These are phyloP conservation scores for Citrullus colocynthis DNA, from an alignment of 306 rosid species.

Conservation along the genomic window DNA sequence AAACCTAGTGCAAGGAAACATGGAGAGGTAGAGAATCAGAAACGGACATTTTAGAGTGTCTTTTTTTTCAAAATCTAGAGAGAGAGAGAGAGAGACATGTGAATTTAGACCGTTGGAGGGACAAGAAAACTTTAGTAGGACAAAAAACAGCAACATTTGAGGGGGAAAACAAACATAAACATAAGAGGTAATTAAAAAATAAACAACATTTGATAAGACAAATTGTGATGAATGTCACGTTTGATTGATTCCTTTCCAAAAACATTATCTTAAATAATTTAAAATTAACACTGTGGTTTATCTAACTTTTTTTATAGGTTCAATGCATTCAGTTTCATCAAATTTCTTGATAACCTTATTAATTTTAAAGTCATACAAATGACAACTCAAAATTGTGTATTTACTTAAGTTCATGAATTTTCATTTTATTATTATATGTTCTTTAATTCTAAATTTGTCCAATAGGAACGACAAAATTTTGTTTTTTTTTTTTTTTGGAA, in stretches of 20 bases:
- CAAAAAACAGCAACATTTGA: background rate
- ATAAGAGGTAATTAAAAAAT: background rate
- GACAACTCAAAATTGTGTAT: background rate
- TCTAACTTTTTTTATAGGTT: background rate
- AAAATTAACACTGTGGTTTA: background rate
- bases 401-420: background rate
- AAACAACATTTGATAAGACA: background rate
- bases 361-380: background rate
- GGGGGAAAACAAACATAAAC: background rate
- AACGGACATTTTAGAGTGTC: background rate
- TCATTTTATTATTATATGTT: background rate
- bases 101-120: constrained; percentile 11
- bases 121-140: background rate
- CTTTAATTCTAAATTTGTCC: background rate
- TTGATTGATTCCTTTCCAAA: background rate
- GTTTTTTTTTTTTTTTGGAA: too few relatives aligned
- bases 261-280: background rate
- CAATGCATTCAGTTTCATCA: background rate
- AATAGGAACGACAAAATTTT: too few relatives aligned
- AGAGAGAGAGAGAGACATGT: background rate
- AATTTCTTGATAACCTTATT: background rate
- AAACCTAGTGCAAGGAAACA: background rate
- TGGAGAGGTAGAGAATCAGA: background rate
- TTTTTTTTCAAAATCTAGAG: background rate
- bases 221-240: background rate